Evolutionary conservation across 768 basidiomycete genomes (phyloP), one percentile per base, ranked within the genome.

Genomic region (Rhizopogon vesiculosus): DNA sequence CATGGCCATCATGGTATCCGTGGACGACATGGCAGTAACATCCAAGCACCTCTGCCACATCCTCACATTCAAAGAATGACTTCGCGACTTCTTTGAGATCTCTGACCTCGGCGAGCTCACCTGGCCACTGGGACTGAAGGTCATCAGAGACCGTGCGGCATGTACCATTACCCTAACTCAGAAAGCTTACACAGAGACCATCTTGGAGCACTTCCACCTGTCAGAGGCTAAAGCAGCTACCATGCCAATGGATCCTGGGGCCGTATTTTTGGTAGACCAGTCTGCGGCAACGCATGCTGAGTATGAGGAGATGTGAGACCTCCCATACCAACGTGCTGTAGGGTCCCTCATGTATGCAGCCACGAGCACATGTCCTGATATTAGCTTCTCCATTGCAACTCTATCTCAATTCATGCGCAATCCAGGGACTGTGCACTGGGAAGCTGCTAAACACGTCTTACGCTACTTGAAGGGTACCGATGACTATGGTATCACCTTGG

Each of bases 11-110:
- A 65, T 63, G 12, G 65, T 69, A 1, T 71, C 58, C 54, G 62
- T 72, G 9, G 64, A 74, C 59, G 66, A 72, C 51, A 64, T 70
- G 54, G 66, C 64, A 2, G 63, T 72, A 51, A 64, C 64, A 9
- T 61, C 67, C 0, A 67, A 62, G 39, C 59, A 57, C 12, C 13
- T 48, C 2, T 2, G 3, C n/a, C 45, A 38, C 19, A 55, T 55
- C 29, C 19, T 45, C 12, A 3, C 41, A 13, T 28, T 52, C 33
- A 55, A 51, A 3, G 13, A 29, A 10, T 12, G 9, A n/a, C 40
- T 57, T 18, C 3, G 5, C 15, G 19, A 55, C n/a, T 45, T 55
- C 49, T 57, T 57, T 53, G 55, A 60, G 41, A 19, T 61, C 8
- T 19, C 45, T 4, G 61, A 68, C 51, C 29, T 61, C 15, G 61